phyloP scores from a whole-genome alignment of 2,329 filamentous ascomycete genomes.

The Curvularia sp. region DNA sequence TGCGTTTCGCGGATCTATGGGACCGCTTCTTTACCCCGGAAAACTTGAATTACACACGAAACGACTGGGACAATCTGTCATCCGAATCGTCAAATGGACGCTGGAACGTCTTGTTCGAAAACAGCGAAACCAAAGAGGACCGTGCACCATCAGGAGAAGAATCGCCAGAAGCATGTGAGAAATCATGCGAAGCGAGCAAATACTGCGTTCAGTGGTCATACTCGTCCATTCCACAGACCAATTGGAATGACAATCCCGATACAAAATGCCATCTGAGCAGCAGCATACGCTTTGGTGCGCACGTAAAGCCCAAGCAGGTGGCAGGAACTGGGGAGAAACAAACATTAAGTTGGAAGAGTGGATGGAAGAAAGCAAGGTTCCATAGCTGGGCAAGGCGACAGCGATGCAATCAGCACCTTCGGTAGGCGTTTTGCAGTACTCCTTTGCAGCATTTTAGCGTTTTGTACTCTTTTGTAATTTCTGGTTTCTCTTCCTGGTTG shows the following conservation, averaged over 20 bases:
- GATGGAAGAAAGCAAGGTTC: constrained; percentile 42
- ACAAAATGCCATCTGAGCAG: constrained; percentile 46
- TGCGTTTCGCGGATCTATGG: constrained; percentile 41
- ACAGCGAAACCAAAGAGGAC: constrained; percentile 21
- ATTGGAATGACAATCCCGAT: constrained; percentile 42
- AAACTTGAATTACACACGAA: constrained; percentile 30
- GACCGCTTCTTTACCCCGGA: constrained; percentile 39
- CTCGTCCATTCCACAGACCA: constrained; percentile 33
- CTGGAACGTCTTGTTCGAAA: constrained; percentile 45
- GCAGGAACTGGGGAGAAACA: constrained; percentile 21
- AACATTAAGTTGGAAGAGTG: constrained; percentile 36
- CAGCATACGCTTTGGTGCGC: constrained; percentile 37
- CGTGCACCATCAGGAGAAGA: constrained; percentile 33
- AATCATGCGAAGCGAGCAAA: constrained; percentile 36
- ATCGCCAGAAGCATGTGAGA: constrained; percentile 38
- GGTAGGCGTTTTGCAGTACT: constrained; percentile 2
- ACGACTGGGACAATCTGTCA: constrained; percentile 47
- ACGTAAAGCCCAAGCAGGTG: constrained; percentile 23
- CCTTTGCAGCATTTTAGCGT: constrained; percentile 14
- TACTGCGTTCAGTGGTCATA: constrained; percentile 47
- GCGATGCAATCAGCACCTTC: constrained; percentile 32
- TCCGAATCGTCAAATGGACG: constrained; percentile 38
- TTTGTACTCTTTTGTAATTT: background rate
- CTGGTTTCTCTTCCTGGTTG: background rate
- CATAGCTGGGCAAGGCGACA: constrained; percentile 38